Percentiles rank a stretch among this genome's conserved stretches.
These are phyloP conservation scores for Pseudogymnoascus sp. DNA, from an alignment of 2,329 filamentous ascomycete species.

Conservation along the genomic window DNA sequence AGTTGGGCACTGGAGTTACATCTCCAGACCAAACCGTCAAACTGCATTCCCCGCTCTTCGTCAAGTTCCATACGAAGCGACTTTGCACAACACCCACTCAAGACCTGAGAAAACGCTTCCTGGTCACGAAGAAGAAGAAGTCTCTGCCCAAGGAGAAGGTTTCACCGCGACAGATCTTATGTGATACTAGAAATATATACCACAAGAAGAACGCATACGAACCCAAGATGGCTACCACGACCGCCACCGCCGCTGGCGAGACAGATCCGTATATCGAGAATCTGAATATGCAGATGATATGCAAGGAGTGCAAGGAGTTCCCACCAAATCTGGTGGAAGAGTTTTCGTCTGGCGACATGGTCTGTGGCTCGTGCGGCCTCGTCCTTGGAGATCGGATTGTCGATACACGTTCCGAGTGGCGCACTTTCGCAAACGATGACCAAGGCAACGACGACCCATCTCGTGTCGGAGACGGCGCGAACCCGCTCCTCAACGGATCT, in stretches of 20 bases:
- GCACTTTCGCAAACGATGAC: conserved; percentile 97
- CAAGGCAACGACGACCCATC: conserved; percentile 94
- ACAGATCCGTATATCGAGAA: conserved; percentile 50
- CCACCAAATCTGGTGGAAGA: conserved; percentile 94
- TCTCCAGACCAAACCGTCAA: conserved; percentile 42
- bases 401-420: conserved; percentile 95
- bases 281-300: conserved; percentile 76
- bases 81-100: conserved; percentile 33
- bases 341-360: conserved; percentile 83
- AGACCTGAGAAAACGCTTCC: conserved; percentile 24
- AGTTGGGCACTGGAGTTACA: conserved; percentile 6
- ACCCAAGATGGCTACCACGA: conserved; percentile 38
- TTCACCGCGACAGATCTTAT: conserved; percentile 26
- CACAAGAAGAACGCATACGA: conserved; percentile 33
- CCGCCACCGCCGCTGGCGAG: conserved; percentile 18
- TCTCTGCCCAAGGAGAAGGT: conserved; percentile 13
- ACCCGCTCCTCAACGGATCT: conserved; percentile 81
- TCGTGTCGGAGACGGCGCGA: conserved; percentile 91
- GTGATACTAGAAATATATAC: conserved; percentile 36
- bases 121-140: conserved; percentile 27
- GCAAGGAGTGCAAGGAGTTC: conserved; percentile 81
- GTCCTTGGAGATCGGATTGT: conserved; percentile 88
- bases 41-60: conserved; percentile 65
- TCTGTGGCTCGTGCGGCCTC: conserved; percentile 84
- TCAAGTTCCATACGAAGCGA: conserved; percentile 44